Base-by-base conservation (phyloP, 805 yeast species). In the Spathaspora arborariae region DNA sequence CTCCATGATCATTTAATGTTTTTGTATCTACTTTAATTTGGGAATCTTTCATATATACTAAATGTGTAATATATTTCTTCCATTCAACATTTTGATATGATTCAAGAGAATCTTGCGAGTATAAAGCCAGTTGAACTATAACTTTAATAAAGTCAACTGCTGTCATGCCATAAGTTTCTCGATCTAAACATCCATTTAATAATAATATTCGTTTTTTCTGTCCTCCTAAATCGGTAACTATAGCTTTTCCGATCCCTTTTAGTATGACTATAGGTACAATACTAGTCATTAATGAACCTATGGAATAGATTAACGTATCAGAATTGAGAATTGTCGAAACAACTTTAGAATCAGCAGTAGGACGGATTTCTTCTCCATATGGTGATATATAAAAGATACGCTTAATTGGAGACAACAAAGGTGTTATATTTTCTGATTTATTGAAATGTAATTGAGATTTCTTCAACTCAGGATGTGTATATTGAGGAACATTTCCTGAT, bases 281-380 rank as follows among this genome's bases (percentile, higher is more conserved):
- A 43, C 96, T 87, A 0, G 98, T 91, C 84, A 87, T 86, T 33
- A 91, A 68, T 1, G 96, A 86, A 1, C 98, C 97, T 46, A 91
- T 86, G 0, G 96, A 86, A 58, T 82, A 88, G 0, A 91, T 69
- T 0, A 90, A 66, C 11, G 78, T 70, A 33, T 82, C 77, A 0
- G 88, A 68, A 3, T 68, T 58, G 18, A 70, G 56, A 2, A 89
- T 59, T 20, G 77, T 70, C 1, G 76, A 63, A 1, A 80, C 59
- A 0, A 84, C 90, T 41, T 87, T 67, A 2, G 80, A 63, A 53
- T 84, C 84, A 1, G 92, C 90, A 26, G 70, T 63, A 2, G 97
- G 96, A 51, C 81, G 79, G 20, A 87, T 83, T 59, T 90, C 97
- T 55, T 85, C 88, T 1, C 96, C 96, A 59, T 85, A 87, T 1